phyloP scores from a whole-genome alignment of 768 basidiomycete species.

The Rhizopogon salebrosus region DNA sequence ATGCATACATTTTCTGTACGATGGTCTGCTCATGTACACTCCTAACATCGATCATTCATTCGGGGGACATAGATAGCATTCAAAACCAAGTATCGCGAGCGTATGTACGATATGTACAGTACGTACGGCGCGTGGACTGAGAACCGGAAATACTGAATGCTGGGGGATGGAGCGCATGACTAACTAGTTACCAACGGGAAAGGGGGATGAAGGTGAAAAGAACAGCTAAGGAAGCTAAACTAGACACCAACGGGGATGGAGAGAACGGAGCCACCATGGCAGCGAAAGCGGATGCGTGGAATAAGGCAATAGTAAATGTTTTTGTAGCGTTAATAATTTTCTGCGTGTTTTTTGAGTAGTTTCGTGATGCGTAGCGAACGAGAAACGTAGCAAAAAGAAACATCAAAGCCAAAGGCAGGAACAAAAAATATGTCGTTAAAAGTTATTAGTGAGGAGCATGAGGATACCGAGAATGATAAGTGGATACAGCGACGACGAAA shows the following conservation, averaged over 20 bases:
- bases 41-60: not conserved
- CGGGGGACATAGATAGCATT: not conserved
- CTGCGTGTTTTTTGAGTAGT: slow-evolving; percentile 31
- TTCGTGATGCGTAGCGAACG: slow-evolving; percentile 25
- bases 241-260: slow-evolving; percentile 17
- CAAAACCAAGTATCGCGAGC: not conserved
- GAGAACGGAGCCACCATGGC: not conserved
- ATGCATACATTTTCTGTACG: not conserved
- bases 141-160: slow-evolving; percentile 4
- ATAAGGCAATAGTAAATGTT: slow-evolving; percentile 32
- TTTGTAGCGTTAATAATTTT: slow-evolving; percentile 40
- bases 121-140: not conserved
- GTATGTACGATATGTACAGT: not conserved
- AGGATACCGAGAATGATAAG: slow-evolving; percentile 24
- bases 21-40: not conserved
- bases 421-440: slow-evolving; percentile 30
- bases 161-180: slow-evolving; percentile 24
- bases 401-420: slow-evolving; percentile 26
- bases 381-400: slow-evolving; percentile 33
- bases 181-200: slow-evolving; percentile 40
- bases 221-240: slow-evolving; percentile 12
- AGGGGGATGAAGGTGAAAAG: slow-evolving; percentile 19
- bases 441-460: slow-evolving; percentile 30
- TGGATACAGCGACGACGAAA: slow-evolving; percentile 27
- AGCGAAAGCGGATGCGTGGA: slow-evolving; percentile 12